phyloP scores from a whole-genome alignment of 108 stramenopile species.

The Cylindrotheca fusiformis region DNA sequence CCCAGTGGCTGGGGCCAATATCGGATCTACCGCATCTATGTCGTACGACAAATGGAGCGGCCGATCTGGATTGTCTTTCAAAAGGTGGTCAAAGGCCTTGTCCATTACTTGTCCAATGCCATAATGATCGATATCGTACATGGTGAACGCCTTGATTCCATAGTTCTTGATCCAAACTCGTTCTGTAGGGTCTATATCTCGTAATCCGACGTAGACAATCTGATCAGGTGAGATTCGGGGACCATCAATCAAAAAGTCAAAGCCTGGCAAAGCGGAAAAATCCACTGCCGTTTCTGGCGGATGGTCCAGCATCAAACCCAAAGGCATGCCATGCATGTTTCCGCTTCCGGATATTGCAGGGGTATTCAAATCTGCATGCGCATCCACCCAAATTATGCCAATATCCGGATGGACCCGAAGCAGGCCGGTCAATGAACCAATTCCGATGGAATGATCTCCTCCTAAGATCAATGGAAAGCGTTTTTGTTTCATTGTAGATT shows the following conservation, averaged over 20 bases:
- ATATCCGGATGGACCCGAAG: constrained; percentile 82
- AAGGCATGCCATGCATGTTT: constrained; percentile 99
- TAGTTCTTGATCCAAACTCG: constrained; percentile 71
- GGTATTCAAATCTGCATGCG: constrained; percentile 99
- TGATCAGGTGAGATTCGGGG: constrained; percentile 67
- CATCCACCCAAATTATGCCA: constrained; percentile 99
- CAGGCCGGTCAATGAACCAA: constrained; percentile 91
- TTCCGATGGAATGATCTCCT: constrained; percentile 97
- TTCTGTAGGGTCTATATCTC: constrained; percentile 94
- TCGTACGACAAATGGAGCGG: constrained; percentile 92
- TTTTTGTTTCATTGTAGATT: constrained; percentile 49
- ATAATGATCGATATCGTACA: constrained; percentile 95
- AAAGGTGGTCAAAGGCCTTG: constrained; percentile 84
- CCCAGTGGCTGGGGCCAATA: constrained; percentile 96
- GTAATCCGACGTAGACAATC: constrained; percentile 95
- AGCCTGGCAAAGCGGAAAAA: constrained; percentile 76
- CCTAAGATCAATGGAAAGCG: constrained; percentile 91
- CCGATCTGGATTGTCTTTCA: constrained; percentile 58
- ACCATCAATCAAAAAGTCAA: constrained; percentile 79
- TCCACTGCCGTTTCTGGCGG: constrained; percentile 42
- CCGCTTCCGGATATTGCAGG: constrained; percentile 87
- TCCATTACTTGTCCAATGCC: constrained; percentile 99
- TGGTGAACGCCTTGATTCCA: constrained; percentile 86
- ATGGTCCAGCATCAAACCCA: constrained; percentile 91
- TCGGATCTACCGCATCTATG: constrained; percentile 97